Evolutionary conservation across 2,329 filamentous ascomycete species (phyloP).

Genomic region (Fusarium anguioides): DNA sequence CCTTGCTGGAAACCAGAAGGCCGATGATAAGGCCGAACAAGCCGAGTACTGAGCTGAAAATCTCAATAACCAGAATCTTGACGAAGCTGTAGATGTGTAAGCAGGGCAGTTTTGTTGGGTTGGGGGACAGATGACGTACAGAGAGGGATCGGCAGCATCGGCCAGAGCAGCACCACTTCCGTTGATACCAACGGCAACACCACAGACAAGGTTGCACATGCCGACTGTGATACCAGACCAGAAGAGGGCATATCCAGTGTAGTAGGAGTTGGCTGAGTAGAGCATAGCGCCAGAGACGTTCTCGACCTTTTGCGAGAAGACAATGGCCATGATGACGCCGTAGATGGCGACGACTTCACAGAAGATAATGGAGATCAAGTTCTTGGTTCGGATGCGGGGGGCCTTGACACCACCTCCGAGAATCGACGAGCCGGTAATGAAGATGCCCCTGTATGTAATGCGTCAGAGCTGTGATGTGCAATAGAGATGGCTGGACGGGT

Average conservation of each 20-base stretch:
- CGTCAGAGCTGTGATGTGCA: constrained; percentile 33
- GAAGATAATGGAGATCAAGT: constrained; percentile 99
- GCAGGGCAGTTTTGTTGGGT: constrained; percentile 7
- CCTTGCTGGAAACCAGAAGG: constrained; percentile 86
- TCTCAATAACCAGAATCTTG: constrained; percentile 98
- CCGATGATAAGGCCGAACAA: constrained; percentile 97
- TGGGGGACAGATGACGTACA: constrained; percentile 68
- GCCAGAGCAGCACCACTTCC: constrained; percentile 95
- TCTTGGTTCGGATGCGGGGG: constrained; percentile 98
- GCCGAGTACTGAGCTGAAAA: constrained; percentile 97
- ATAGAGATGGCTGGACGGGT: constrained; percentile 9
- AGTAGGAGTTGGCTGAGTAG: constrained; percentile 84
- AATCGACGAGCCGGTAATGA: constrained; percentile 98
- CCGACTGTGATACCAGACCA: constrained; percentile 96
- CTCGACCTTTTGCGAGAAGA: constrained; percentile 91
- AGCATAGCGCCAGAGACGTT: constrained; percentile 71
- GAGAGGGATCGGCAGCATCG: constrained; percentile 88
- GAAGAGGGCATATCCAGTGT: constrained; percentile 94
- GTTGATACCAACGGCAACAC: constrained; percentile 97
- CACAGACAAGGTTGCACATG: constrained; percentile 94
- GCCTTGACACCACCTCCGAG: constrained; percentile 96
- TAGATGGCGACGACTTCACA: constrained; percentile 99
- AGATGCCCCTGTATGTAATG: constrained; percentile 81
- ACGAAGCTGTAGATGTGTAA: constrained; percentile 76
- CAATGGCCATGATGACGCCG: constrained; percentile 99